These are phyloP conservation scores for Aspergillus biplanus DNA, from an alignment of 495 filamentous ascomycete species.

Conservation along the genomic window DNA sequence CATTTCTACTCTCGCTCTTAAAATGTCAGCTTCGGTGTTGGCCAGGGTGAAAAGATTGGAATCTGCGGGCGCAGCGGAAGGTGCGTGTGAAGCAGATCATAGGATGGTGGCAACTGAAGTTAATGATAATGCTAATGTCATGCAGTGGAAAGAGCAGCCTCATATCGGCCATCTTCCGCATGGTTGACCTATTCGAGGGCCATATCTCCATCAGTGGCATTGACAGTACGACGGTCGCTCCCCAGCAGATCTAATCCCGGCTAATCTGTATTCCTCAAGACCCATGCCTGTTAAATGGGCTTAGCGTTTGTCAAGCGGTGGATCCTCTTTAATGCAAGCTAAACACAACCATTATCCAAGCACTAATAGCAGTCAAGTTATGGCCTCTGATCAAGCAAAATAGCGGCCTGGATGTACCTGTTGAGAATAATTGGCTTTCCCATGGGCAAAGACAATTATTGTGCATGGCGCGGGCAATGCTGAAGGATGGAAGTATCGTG, in stretches of 20 bases:
- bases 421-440: conserved; percentile 27
- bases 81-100: too few relatives aligned
- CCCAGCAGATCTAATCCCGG: background rate
- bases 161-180: conserved; percentile 41
- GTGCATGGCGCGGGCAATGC: conserved; percentile 28
- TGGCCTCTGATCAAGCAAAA: conserved; percentile 34
- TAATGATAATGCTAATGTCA: too few relatives aligned
- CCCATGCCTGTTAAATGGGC: conserved; percentile 16
- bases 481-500: conserved; percentile 16
- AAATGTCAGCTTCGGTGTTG: conserved; percentile 27
- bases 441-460: conserved; percentile 29
- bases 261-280: conserved; percentile 22
- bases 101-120: too few relatives aligned
- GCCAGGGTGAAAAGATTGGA: conserved; percentile 35
- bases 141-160: conserved; percentile 44
- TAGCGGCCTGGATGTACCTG: conserved; percentile 18
- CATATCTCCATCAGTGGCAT: conserved; percentile 39
- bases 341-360: conserved; percentile 2
- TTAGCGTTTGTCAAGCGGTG: conserved; percentile 19
- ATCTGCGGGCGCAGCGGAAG: conserved; percentile 32
- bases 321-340: conserved; percentile 4
- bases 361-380: conserved; percentile 20
- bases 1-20: conserved; percentile 17
- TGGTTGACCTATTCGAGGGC: conserved; percentile 35
- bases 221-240: conserved; percentile 32